phyloP scores from a whole-genome alignment of 441 rosid genomes.

The Adansonia madagascariensis region DNA sequence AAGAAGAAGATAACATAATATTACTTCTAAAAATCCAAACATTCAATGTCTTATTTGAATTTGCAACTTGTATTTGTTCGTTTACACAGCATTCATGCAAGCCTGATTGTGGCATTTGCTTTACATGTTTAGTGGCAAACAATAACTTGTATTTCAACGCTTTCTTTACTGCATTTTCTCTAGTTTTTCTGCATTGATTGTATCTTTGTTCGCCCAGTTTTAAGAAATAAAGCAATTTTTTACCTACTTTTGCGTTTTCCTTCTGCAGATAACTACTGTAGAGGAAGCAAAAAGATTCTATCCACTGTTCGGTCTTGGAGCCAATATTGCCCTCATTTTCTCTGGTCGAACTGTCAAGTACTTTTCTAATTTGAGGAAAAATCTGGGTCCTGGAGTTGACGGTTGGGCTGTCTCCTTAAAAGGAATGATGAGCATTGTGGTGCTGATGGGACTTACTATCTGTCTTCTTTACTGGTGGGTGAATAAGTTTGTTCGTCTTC shows the following conservation, averaged over 20 bases:
- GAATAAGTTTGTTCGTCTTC: constrained; percentile 72
- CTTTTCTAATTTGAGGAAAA: constrained; percentile 83
- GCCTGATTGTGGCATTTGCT: neutral
- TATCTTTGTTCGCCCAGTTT: neutral
- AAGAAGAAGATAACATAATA: neutral
- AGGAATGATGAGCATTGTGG: constrained; percentile 98
- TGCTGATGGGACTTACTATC: constrained; percentile 77
- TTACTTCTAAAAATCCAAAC: neutral
- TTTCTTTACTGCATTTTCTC: neutral
- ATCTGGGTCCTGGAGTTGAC: constrained; percentile 95
- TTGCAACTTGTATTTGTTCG: neutral
- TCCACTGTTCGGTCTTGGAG: constrained; percentile 96
- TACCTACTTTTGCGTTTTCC: constrained; percentile 8
- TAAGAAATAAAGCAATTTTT: constrained; percentile 13
- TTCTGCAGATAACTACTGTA: constrained; percentile 82
- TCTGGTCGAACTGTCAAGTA: constrained; percentile 99
- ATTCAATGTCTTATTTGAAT: neutral
- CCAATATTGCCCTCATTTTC: constrained; percentile 87
- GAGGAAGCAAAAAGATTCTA: constrained; percentile 96
- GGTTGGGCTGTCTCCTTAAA: constrained; percentile 97
- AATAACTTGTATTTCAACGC: neutral
- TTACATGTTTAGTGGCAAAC: neutral
- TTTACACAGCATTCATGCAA: neutral
- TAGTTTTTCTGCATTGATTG: neutral
- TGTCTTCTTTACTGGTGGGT: constrained; percentile 96